Base-by-base conservation (phyloP, 257 asterid species). In the Oldenlandia corymbosa region DNA sequence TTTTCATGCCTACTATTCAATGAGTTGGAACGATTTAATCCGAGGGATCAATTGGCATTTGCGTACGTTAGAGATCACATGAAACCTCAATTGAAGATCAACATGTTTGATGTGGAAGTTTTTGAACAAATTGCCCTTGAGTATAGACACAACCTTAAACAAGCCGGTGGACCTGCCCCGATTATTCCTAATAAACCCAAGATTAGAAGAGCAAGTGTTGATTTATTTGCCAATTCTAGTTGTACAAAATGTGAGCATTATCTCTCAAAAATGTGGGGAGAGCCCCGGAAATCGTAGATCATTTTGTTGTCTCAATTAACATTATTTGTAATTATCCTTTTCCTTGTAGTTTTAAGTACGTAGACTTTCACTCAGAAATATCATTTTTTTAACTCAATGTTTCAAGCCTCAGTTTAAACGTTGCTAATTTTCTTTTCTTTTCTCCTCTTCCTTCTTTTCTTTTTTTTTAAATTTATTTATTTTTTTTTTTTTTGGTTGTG, bases 61-160 rank as follows among this genome's bases (percentile, higher is more conserved):
- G 97, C 96, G 34, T 89, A 74, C 72, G 95, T 92, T 71, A 87
- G 97, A 75, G 99, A 92, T 71, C 72, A 59, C 36, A 87, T 89
- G 96, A 80, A 67, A 18, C 89, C 91, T 5, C 68, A 70, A 64
- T 13, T 78, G 64, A 84, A 76, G 10, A 5, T 92, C 46, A 90
- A 90, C 81, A 90, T 90, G 99, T 90, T 93, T 65, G 94, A 90
- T 47, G 88, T 75, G 5, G 94, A 93, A 80, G 97, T 90, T 1
- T 81, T 93, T 61, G 99, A 93, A 61, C 97, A 83, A 17, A 73
- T 93, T 49, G 90, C 87, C 31, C 18, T 83, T 18, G 99, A 93
- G 79, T 93, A 90, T 23, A 85, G 99, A 71, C 99, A 90, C 83
- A 93, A 76, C 76, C 72, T 90, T 42, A 84, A 77, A 65, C 39